These are phyloP conservation scores for Diaporthe aspalathi DNA, from an alignment of 2,329 filamentous ascomycete species.

Conservation along the genomic window DNA sequence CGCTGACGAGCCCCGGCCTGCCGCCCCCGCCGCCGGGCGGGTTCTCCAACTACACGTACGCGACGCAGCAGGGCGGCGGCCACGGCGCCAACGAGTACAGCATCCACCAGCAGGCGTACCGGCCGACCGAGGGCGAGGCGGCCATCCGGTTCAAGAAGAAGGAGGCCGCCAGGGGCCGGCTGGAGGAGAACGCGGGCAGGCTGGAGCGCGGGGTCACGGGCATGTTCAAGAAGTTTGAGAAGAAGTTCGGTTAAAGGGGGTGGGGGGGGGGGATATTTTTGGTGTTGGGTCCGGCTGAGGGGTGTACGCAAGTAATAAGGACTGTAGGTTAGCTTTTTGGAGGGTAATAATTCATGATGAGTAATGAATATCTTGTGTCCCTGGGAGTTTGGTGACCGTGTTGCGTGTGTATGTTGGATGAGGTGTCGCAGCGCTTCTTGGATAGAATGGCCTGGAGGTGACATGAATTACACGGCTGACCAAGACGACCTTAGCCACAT, in stretches of 20 bases:
- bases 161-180: slow-evolving; percentile 59
- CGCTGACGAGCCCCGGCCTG: slow-evolving; percentile 50
- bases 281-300: too few relatives aligned
- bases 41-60: slow-evolving; percentile 66
- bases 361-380: slow-evolving; percentile 22
- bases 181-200: slow-evolving; percentile 74
- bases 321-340: too few relatives aligned
- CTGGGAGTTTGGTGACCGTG: not conserved
- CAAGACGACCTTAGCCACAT: too few relatives aligned
- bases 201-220: slow-evolving; percentile 77
- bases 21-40: slow-evolving; percentile 62
- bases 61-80: slow-evolving; percentile 44
- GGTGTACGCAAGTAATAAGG: not conserved
- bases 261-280: too few relatives aligned
- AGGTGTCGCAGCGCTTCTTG: not conserved
- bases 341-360: not conserved
- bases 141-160: slow-evolving; percentile 57
- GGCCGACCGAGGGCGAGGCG: slow-evolving; percentile 73
- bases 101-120: slow-evolving; percentile 77
- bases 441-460: not conserved
- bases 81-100: slow-evolving; percentile 58
- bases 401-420: not conserved
- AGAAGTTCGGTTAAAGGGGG: slow-evolving; percentile 69
- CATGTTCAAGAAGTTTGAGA: slow-evolving; percentile 83
- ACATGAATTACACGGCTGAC: too few relatives aligned